Conservation (phyloP, 768 basidiomycete genomes). For the Phylloporus rhodoxanthus region DNA sequence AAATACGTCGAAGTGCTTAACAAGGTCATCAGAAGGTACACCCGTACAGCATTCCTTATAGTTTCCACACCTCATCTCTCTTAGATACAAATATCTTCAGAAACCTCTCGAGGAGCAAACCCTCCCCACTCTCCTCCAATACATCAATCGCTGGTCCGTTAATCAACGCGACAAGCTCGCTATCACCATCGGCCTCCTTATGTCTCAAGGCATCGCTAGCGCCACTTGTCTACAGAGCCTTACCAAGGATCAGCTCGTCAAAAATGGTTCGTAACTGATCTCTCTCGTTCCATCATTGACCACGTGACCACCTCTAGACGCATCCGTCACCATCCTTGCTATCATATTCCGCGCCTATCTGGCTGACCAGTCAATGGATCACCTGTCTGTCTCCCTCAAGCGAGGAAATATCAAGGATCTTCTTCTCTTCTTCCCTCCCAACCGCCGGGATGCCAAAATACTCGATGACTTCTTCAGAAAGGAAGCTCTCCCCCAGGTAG, state of each 20-base stretch:
- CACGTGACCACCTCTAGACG: conserved; percentile 43
- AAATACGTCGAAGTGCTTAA: conserved; percentile 92
- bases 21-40: conserved; percentile 89
- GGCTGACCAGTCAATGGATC: conserved; percentile 80
- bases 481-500: conserved; percentile 68
- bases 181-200: conserved; percentile 71
- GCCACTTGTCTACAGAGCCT: conserved; percentile 75
- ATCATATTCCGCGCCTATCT: conserved; percentile 80
- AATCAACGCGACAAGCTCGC: conserved; percentile 79
- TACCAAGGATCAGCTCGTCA: conserved; percentile 91
- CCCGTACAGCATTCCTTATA: conserved; percentile 4
- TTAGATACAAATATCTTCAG: conserved; percentile 98
- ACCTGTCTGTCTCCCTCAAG: conserved; percentile 76
- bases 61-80: background rate
- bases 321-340: conserved; percentile 71
- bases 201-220: conserved; percentile 78
- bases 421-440: conserved; percentile 78
- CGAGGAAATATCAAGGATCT: conserved; percentile 83
- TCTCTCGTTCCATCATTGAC: background rate
- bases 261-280: conserved; percentile 60
- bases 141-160: conserved; percentile 77
- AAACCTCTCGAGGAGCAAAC: conserved; percentile 86
- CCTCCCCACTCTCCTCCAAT: conserved; percentile 81
- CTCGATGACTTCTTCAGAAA: conserved; percentile 87
- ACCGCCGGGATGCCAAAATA: conserved; percentile 65